These are phyloP conservation scores for Aureobasidium melanogenum DNA, from an alignment of 2,329 filamentous ascomycete genomes.

Conservation along the genomic window DNA sequence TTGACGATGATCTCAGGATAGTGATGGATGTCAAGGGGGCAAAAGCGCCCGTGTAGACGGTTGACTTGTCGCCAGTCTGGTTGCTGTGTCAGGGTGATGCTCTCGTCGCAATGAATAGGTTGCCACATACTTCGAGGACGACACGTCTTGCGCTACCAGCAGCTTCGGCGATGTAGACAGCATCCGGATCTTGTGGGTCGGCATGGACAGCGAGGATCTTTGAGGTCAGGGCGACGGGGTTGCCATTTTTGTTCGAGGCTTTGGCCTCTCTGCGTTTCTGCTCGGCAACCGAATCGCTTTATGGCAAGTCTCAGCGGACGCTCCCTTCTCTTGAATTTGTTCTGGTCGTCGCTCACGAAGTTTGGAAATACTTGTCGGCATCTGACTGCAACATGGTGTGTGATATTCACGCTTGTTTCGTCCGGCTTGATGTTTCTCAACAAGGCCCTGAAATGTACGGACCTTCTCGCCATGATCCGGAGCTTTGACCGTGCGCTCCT, in stretches of 20 bases:
- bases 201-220: slow-evolving; percentile 71
- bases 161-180: slow-evolving; percentile 76
- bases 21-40: slow-evolving; percentile 74
- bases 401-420: too few species aligned
- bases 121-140: slow-evolving; percentile 58
- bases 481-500: slow-evolving; percentile 2
- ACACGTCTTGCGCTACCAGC: slow-evolving; percentile 70
- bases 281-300: slow-evolving; percentile 41
- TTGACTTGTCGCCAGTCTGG: slow-evolving; percentile 37
- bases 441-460: not conserved
- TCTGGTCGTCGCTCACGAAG: slow-evolving; percentile 54
- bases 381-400: slow-evolving; percentile 36
- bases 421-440: slow-evolving; percentile 35
- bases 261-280: slow-evolving; percentile 58
- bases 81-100: not conserved
- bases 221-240: slow-evolving; percentile 69
- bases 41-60: slow-evolving; percentile 60
- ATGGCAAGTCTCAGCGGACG: slow-evolving; percentile 19
- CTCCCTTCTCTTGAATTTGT: not conserved
- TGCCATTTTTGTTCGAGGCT: slow-evolving; percentile 73
- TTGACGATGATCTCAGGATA: slow-evolving; percentile 40
- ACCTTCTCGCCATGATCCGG: not conserved
- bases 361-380: slow-evolving; percentile 83
- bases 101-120: not conserved
- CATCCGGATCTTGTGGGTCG: slow-evolving; percentile 54